Conservation (phyloP, 345 rosid genomes). For the Abelmoschus esculentus region DNA sequence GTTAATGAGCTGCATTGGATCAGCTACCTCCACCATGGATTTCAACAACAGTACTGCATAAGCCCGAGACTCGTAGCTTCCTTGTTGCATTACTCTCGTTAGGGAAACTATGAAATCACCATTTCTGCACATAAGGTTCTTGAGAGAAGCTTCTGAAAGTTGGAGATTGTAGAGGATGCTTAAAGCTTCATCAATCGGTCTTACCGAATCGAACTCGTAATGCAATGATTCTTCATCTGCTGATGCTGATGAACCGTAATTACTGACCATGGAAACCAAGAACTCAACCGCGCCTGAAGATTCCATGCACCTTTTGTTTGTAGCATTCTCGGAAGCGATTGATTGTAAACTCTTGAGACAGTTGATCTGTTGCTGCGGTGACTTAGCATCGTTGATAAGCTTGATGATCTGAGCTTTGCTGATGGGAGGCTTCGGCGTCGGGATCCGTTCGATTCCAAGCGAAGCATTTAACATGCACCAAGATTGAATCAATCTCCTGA, state of each 20-base stretch:
- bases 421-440: slow-evolving; percentile 75
- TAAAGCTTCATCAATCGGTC: slow-evolving; percentile 49
- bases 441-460: slow-evolving; percentile 68
- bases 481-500: slow-evolving; percentile 77
- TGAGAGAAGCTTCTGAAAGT: slow-evolving; percentile 40
- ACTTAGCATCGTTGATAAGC: slow-evolving; percentile 39
- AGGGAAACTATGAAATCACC: slow-evolving; percentile 43
- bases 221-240: not conserved
- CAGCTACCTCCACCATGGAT: slow-evolving; percentile 31
- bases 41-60: slow-evolving; percentile 36
- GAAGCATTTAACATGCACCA: slow-evolving; percentile 91
- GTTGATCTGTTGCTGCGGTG: slow-evolving; percentile 30
- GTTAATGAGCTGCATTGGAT: slow-evolving; percentile 19
- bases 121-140: slow-evolving; percentile 39
- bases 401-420: slow-evolving; percentile 48
- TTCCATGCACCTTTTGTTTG: slow-evolving; percentile 66
- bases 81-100: slow-evolving; percentile 36
- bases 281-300: slow-evolving; percentile 70
- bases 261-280: slow-evolving; percentile 33
- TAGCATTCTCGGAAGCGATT: slow-evolving; percentile 40
- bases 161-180: slow-evolving; percentile 28
- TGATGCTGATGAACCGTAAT: slow-evolving; percentile 4
- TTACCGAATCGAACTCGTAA: slow-evolving; percentile 8
- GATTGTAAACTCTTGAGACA: slow-evolving; percentile 48
- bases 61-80: slow-evolving; percentile 43